Conservation (phyloP, 164 flowering plant species). For the Nymphaea thermarum region DNA sequence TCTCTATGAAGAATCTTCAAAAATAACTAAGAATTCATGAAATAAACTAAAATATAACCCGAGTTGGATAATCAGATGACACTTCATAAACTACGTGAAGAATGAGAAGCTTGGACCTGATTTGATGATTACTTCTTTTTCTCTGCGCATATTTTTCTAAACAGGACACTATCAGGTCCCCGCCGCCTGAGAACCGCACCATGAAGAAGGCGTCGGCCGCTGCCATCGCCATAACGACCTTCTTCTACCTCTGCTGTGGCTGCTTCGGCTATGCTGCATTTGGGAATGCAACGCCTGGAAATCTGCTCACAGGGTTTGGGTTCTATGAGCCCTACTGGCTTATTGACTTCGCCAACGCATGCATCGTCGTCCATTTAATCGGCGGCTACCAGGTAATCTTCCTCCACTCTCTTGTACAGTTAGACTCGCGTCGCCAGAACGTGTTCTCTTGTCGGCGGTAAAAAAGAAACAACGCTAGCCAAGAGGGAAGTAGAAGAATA, state of each 20-base stretch:
- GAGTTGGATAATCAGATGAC: too few species aligned
- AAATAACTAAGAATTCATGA: too few species aligned
- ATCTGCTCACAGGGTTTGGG: constrained; percentile 60
- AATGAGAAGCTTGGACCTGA: too few species aligned
- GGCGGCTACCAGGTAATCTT: constrained; percentile 64
- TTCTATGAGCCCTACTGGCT: constrained; percentile 64
- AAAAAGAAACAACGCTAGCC: too few species aligned
- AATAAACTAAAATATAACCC: too few species aligned
- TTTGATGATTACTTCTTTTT: too few species aligned
- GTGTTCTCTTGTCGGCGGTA: too few species aligned
- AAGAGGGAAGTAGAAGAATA: too few species aligned
- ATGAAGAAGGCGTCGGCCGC: constrained; percentile 56
- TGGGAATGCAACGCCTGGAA: constrained; percentile 53
- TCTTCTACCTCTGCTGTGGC: constrained; percentile 65
- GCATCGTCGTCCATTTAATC: constrained; percentile 50
- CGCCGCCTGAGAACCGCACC: constrained; percentile 52
- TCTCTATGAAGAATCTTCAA: too few species aligned
- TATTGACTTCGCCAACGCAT: constrained; percentile 53
- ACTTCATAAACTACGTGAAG: too few species aligned
- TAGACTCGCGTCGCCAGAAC: neutral
- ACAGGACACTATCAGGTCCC: constrained; percentile 63
- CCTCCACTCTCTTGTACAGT: too few species aligned
- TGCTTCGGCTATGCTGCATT: constrained; percentile 78
- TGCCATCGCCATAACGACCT: constrained; percentile 44
- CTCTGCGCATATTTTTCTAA: neutral